Conservation (phyloP, 306 rosid species). For the Cicer bijugum region DNA sequence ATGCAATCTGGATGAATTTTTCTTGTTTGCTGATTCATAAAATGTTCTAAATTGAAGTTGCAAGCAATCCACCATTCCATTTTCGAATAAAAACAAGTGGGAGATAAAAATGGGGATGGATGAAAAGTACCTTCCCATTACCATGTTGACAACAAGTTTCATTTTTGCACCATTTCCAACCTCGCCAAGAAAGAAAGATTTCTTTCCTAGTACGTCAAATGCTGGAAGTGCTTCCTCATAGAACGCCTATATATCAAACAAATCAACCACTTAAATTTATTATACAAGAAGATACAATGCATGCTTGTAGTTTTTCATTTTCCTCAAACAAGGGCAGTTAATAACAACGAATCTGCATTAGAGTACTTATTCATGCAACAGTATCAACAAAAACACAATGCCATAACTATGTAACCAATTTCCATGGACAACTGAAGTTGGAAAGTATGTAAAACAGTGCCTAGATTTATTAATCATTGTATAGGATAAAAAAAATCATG, state of each 20-base stretch:
- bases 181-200: constrained; percentile 83
- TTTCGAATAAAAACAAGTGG: neutral
- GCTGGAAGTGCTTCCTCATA: constrained; percentile 72
- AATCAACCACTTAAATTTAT: constrained; percentile 32
- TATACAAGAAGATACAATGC: neutral
- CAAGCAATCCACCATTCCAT: neutral
- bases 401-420: constrained; percentile 6
- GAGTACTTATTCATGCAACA: neutral
- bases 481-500: constrained; percentile 13
- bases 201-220: constrained; percentile 77
- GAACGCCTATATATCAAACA: constrained; percentile 55
- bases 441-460: neutral
- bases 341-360: constrained; percentile 24
- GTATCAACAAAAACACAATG: constrained; percentile 10
- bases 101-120: neutral
- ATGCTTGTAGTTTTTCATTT: constrained; percentile 17
- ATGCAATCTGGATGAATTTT: constrained; percentile 14
- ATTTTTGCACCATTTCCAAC: constrained; percentile 96
- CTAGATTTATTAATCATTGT: neutral
- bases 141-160: constrained; percentile 97
- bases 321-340: neutral
- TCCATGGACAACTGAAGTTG: neutral
- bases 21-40: constrained; percentile 28
- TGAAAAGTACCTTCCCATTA: constrained; percentile 86
- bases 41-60: constrained; percentile 23